Conservation (phyloP, 805 yeast genomes). For the Kluyveromyces wickerhamii region DNA sequence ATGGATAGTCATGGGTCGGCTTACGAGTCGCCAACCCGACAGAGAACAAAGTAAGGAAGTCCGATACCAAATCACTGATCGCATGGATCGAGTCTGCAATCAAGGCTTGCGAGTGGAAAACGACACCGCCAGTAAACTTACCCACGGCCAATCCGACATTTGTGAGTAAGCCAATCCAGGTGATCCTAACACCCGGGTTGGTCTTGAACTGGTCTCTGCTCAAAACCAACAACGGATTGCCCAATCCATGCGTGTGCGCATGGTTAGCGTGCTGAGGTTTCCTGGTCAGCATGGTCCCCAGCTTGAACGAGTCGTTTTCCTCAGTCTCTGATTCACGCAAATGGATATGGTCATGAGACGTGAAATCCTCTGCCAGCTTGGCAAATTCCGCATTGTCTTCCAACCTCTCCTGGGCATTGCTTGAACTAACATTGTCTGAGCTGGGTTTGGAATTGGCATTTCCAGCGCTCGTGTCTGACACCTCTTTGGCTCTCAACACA, state of each 20-base stretch:
- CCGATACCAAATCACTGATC: conserved; percentile 81
- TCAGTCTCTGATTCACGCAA: conserved; percentile 37
- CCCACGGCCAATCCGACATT: conserved; percentile 81
- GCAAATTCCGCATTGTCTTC: conserved; percentile 15
- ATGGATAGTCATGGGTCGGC: conserved; percentile 58
- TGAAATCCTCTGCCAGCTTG: conserved; percentile 14
- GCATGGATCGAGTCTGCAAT: conserved; percentile 95
- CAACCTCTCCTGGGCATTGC: conserved; percentile 12
- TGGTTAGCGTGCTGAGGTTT: conserved; percentile 16
- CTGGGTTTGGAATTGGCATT: no score
- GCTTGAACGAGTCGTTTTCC: conserved; percentile 32
- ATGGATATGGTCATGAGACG: conserved; percentile 32
- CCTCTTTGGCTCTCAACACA: conserved; percentile 1
- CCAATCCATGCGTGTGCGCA: conserved; percentile 29
- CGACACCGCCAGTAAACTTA: conserved; percentile 82
- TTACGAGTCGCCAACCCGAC: conserved; percentile 64
- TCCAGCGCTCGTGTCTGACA: no score
- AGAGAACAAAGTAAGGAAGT: conserved; percentile 80
- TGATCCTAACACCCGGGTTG: conserved; percentile 86
- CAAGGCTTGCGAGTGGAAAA: conserved; percentile 90
- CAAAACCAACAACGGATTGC: conserved; percentile 28
- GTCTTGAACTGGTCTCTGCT: conserved; percentile 39
- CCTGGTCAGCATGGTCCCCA: conserved; percentile 29
- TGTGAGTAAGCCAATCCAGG: conserved; percentile 82
- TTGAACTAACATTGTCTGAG: no score